phyloP scores from a whole-genome alignment of 352 stramenopile genomes.

The Achlya hypogyna region DNA sequence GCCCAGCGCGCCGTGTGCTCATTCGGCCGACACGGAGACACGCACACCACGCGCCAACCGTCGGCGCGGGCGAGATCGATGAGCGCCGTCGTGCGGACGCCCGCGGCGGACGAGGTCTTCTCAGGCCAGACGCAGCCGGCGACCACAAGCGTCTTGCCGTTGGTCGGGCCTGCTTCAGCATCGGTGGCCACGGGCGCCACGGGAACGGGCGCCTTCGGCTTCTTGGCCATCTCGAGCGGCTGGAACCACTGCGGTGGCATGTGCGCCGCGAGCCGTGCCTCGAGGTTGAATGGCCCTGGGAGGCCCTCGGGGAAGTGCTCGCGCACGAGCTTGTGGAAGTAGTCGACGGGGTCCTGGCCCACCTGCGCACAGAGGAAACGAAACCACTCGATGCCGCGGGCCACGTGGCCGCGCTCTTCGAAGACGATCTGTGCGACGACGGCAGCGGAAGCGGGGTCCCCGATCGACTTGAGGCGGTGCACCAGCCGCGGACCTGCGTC shows the following conservation, averaged over 20 bases:
- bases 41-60: constrained; percentile 60
- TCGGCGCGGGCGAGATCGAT: constrained; percentile 54
- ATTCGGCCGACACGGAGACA: constrained; percentile 72
- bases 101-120: constrained; percentile 78
- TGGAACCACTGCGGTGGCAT: constrained; percentile 71
- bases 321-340: constrained; percentile 75
- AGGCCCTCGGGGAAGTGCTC: constrained; percentile 69
- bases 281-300: constrained; percentile 66
- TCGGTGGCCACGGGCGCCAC: constrained; percentile 32
- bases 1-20: constrained; percentile 37
- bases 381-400: constrained; percentile 78
- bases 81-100: constrained; percentile 70
- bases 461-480: constrained; percentile 60
- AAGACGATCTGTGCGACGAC: constrained; percentile 71
- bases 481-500: constrained; percentile 69
- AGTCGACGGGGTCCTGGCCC: constrained; percentile 41
- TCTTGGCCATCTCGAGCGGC: constrained; percentile 44
- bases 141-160: constrained; percentile 44
- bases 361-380: constrained; percentile 36
- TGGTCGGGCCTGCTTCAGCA: constrained; percentile 29
- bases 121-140: constrained; percentile 77
- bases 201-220: neutral
- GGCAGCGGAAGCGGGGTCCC: constrained; percentile 47
- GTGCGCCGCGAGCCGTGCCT: constrained; percentile 50
- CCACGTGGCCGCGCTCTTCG: constrained; percentile 69